Evolutionary conservation across 2,329 filamentous ascomycete genomes (phyloP).

Genomic region (Colletotrichum tropicicola): DNA sequence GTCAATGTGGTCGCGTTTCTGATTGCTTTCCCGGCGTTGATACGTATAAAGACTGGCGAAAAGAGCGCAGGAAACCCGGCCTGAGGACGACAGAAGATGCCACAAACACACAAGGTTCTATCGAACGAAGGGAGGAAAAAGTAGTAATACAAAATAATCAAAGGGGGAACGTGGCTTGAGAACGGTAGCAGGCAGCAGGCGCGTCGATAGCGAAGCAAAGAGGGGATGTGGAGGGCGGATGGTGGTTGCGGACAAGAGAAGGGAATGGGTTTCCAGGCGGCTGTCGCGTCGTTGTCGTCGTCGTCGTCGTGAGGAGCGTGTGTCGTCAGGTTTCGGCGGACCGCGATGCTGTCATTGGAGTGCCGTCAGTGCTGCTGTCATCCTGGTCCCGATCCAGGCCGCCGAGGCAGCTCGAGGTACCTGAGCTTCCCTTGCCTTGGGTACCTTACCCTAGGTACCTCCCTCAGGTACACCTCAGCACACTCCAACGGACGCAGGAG

Average conservation of each 20-base stretch:
- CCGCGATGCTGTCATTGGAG: constrained; percentile 27
- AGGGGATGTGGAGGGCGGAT: neutral
- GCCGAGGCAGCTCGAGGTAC: neutral
- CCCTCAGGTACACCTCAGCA: too few species aligned
- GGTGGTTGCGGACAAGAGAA: neutral
- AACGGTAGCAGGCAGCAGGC: neutral
- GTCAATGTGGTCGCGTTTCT: too few species aligned
- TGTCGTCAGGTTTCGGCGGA: constrained; percentile 23
- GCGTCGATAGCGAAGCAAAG: neutral
- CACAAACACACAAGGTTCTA: neutral
- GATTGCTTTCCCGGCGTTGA: neutral
- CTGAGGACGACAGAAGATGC: neutral
- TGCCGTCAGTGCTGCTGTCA: constrained; percentile 14
- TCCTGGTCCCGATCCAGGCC: constrained; percentile 14
- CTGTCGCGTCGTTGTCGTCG: constrained; percentile 18
- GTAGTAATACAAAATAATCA: neutral
- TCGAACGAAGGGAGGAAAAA: neutral
- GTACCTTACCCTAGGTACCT: too few species aligned
- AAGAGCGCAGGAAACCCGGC: neutral
- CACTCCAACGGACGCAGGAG: too few species aligned
- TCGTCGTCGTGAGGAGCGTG: neutral
- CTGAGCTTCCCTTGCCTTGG: too few species aligned
- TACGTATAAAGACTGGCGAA: neutral
- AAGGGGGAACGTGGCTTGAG: neutral
- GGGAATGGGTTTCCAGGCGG: neutral